phyloP scores from a whole-genome alignment of 805 yeast species.

The Kazachstania kunashirensis region DNA sequence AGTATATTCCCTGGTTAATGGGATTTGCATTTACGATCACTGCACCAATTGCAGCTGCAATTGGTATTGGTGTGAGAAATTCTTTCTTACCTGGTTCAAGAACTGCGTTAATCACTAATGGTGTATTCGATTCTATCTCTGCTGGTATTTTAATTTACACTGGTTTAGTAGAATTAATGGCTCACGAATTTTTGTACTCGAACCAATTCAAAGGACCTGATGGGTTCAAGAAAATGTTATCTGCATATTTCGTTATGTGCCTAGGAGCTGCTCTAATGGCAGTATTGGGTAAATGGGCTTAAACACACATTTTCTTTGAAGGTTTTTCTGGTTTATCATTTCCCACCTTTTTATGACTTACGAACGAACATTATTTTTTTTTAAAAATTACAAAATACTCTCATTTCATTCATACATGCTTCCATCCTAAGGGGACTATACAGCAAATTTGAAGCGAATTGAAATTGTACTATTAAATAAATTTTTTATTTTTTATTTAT shows the following conservation, averaged over 20 bases:
- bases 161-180: conserved; percentile 70
- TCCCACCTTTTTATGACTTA: too few species aligned
- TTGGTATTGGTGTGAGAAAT: conserved; percentile 67
- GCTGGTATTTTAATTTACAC: conserved; percentile 73
- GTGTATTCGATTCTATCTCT: conserved; percentile 65
- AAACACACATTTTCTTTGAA: conserved; percentile 6
- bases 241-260: conserved; percentile 36
- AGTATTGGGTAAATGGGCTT: conserved; percentile 68
- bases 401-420: too few species aligned
- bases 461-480: too few species aligned
- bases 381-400: too few species aligned
- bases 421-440: too few species aligned
- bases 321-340: too few species aligned
- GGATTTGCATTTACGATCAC: conserved; percentile 43
- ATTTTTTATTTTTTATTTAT: background rate
- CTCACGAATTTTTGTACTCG: conserved; percentile 54
- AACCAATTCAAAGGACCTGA: conserved; percentile 54
- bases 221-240: conserved; percentile 42
- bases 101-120: conserved; percentile 54
- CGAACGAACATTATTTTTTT: too few species aligned
- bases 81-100: conserved; percentile 51
- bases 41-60: conserved; percentile 68
- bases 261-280: conserved; percentile 74
- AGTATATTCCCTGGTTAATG: conserved; percentile 49
- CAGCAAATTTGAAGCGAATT: too few species aligned